phyloP scores from a whole-genome alignment of 805 yeast species.

The Lachancea cidri region DNA sequence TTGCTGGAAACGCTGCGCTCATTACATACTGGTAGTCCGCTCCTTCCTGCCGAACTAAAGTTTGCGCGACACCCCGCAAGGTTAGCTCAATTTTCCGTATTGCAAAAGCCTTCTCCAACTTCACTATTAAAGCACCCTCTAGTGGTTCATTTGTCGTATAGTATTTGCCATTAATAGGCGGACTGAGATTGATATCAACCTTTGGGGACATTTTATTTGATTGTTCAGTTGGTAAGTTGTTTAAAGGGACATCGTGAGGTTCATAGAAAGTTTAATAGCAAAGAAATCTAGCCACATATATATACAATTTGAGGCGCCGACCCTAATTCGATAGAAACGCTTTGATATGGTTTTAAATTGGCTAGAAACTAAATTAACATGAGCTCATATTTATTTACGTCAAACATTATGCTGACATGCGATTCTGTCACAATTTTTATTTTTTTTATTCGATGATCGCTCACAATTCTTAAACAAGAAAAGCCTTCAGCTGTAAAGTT shows the following conservation, averaged over 20 bases:
- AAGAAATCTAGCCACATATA: background rate
- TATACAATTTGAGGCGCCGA: no score
- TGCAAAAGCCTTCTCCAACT: conserved; percentile 22
- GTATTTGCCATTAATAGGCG: conserved; percentile 28
- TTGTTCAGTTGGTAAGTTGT: background rate
- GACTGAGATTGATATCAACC: conserved; percentile 16
- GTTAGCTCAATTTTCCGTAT: conserved; percentile 47
- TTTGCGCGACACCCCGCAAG: conserved; percentile 34
- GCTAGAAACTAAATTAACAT: background rate
- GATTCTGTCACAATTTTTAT: background rate
- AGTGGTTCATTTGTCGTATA: conserved; percentile 27
- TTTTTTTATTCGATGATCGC: background rate
- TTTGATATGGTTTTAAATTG: background rate
- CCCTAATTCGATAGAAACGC: background rate
- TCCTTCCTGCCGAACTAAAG: conserved; percentile 21
- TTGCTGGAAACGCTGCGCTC: conserved; percentile 9
- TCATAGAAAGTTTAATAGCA: background rate
- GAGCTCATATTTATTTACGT: background rate
- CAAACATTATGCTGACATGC: background rate
- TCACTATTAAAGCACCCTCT: conserved; percentile 25
- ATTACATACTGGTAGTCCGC: background rate
- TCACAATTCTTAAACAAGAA: no score
- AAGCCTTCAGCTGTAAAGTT: no score
- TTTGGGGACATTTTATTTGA: conserved; percentile 20
- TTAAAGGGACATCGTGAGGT: background rate